phyloP scores from a whole-genome alignment of 2,329 filamentous ascomycete genomes.

The Sclerotinia subarctica region DNA sequence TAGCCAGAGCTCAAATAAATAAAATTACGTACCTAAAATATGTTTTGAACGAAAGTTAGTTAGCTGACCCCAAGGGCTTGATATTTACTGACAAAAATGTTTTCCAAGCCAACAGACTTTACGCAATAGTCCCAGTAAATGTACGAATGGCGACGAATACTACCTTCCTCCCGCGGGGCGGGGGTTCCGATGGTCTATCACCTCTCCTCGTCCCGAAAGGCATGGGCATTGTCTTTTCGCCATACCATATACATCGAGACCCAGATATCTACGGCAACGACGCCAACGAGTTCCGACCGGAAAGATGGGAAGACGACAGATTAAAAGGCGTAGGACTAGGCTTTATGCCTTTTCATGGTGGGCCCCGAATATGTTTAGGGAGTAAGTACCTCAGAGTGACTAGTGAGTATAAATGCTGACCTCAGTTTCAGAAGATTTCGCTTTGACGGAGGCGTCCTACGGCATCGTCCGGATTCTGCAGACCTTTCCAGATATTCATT shows the following conservation, averaged over 20 bases:
- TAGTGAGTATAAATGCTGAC: too few relatives aligned
- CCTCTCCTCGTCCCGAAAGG: conserved; percentile 17
- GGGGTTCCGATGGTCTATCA: conserved; percentile 31
- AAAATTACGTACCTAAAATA: conserved; percentile 19
- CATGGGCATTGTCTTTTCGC: background rate
- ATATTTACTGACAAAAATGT: background rate
- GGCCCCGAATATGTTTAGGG: background rate
- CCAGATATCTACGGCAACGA: background rate
- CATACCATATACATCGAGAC: background rate
- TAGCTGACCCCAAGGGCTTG: too few relatives aligned
- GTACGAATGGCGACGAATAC: conserved; percentile 46
- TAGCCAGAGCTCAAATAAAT: too few relatives aligned
- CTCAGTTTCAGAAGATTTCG: too few relatives aligned
- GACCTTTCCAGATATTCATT: too few relatives aligned
- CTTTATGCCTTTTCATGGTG: background rate
- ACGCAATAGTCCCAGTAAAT: conserved; percentile 46
- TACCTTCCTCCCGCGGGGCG: conserved; percentile 34
- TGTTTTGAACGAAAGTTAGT: conserved; percentile 18
- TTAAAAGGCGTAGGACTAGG: background rate
- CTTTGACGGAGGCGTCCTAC: too few relatives aligned
- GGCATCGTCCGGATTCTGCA: too few relatives aligned
- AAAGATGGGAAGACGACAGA: background rate
- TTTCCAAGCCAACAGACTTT: conserved; percentile 7
- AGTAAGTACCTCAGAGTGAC: background rate
- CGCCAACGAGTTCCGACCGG: background rate